A percentile compares a stretch with the other conserved stretches of the same genome.
Conservation (phyloP, 176 grass and related monocot species). For the Lolium multiflorum region DNA sequence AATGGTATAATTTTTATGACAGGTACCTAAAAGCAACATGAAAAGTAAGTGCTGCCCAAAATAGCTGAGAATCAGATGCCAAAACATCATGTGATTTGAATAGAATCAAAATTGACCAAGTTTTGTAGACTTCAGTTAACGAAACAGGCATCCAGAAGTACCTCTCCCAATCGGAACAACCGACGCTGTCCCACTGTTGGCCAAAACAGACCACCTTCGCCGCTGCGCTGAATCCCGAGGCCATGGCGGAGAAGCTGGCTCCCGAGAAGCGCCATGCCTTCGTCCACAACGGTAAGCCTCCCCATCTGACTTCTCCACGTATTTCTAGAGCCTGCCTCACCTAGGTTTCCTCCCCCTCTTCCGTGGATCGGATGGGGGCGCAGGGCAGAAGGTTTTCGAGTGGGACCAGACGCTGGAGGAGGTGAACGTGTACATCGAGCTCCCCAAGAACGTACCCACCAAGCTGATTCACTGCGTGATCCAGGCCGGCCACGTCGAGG, state of each 20-base stretch:
- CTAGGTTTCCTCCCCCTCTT: constrained; percentile 4
- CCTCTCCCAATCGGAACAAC: neutral
- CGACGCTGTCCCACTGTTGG: neutral
- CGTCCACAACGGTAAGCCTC: constrained; percentile 68
- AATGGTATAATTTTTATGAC: too few species aligned
- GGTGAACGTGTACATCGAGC: constrained; percentile 93
- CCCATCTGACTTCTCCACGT: neutral
- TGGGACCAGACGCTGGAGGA: constrained; percentile 98
- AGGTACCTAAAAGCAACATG: too few species aligned
- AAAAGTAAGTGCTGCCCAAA: too few species aligned
- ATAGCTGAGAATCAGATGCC: too few species aligned
- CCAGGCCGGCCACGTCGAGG: constrained; percentile 73
- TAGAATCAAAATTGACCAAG: too few species aligned
- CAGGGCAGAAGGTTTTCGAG: constrained; percentile 99
- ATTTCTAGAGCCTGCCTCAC: neutral
- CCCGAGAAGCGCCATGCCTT: constrained; percentile 88
- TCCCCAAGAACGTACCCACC: constrained; percentile 70
- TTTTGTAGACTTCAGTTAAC: too few species aligned
- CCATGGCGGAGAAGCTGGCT: constrained; percentile 90
- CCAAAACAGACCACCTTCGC: neutral
- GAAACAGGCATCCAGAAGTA: neutral
- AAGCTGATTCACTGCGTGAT: constrained; percentile 86
- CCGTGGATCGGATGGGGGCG: constrained; percentile 23
- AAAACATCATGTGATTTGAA: too few species aligned
- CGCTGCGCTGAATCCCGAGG: neutral